A percentile compares a stretch with the other conserved stretches of the same genome.
phyloP scores from a whole-genome alignment of 2,329 filamentous ascomycete genomes.

The Reticulascus tulasneorum region DNA sequence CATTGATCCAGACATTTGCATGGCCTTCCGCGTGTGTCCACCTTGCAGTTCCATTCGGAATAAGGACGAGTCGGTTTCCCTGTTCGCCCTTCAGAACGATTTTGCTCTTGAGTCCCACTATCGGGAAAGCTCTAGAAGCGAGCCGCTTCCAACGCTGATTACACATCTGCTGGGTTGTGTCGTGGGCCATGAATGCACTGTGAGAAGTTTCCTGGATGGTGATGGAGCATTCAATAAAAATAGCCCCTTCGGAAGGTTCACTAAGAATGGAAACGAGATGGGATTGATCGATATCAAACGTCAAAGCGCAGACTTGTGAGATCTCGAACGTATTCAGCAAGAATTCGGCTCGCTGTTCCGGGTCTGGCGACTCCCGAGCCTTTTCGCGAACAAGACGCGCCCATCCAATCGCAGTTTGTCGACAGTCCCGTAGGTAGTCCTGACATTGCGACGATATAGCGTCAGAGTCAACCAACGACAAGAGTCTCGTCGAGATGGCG shows the following conservation, averaged over 20 bases:
- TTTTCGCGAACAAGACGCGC: conserved; percentile 25
- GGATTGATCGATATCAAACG: conserved; percentile 37
- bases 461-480: conserved; percentile 30
- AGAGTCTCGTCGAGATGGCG: conserved; percentile 34
- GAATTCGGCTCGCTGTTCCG: conserved; percentile 25
- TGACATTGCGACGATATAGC: conserved; percentile 22
- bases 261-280: conserved; percentile 24
- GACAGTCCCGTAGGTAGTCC: conserved; percentile 23
- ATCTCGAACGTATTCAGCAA: conserved; percentile 30
- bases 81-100: conserved; percentile 36
- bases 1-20: conserved; percentile 30
- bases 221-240: conserved; percentile 33
- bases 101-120: conserved; percentile 43
- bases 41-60: conserved; percentile 29
- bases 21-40: conserved; percentile 22
- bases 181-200: too few species aligned
- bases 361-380: conserved; percentile 16
- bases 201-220: conserved; percentile 25
- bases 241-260: conserved; percentile 17
- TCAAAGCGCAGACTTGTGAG: conserved; percentile 35
- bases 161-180: too few species aligned
- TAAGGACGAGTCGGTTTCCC: conserved; percentile 28
- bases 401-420: conserved; percentile 36
- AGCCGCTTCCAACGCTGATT: too few species aligned
- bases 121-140: too few species aligned